Conservation (phyloP, 345 rosid species). For the Salix exigua region DNA sequence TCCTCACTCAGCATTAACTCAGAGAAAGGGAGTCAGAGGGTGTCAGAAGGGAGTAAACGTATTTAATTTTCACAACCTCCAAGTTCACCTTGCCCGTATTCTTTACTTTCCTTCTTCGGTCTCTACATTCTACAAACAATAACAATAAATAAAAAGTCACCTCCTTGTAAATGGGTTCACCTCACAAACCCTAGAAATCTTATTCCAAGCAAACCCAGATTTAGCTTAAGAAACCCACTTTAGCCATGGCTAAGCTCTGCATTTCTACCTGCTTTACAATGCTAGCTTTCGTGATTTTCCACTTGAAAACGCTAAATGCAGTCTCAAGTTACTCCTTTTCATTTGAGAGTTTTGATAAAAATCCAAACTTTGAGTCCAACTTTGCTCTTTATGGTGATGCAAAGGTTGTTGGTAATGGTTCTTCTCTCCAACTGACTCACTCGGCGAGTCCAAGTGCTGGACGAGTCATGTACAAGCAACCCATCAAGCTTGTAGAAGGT, state of each 20-base stretch:
- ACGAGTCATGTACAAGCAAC: conserved; percentile 54
- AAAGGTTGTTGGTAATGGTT: conserved; percentile 39
- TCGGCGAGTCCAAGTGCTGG: conserved; percentile 50
- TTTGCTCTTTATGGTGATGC: conserved; percentile 67
- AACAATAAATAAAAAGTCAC: conserved; percentile 1
- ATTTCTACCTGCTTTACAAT: conserved; percentile 23
- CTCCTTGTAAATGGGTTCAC: conserved; percentile 33
- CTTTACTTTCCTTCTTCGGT: conserved; percentile 29
- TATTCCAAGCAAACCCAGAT: conserved; percentile 9
- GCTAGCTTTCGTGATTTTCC: conserved; percentile 29
- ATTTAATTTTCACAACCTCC: conserved; percentile 55
- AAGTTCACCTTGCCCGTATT: conserved; percentile 17
- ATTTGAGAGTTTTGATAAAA: conserved; percentile 41
- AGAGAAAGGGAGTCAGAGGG: conserved; percentile 32
- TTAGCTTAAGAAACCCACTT: conserved; percentile 23
- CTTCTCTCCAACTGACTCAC: conserved; percentile 56
- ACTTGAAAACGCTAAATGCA: conserved; percentile 36
- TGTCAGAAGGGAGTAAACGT: conserved; percentile 40
- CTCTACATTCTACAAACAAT: conserved; percentile 24
- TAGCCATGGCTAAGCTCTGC: conserved; percentile 51
- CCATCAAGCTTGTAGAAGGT: conserved; percentile 57
- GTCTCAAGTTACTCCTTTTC: conserved; percentile 45
- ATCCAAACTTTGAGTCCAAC: conserved; percentile 45
- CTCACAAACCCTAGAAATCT: conserved; percentile 26
- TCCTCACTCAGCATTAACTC: conserved; percentile 43